These are phyloP conservation scores for Paradendryphiella salina DNA, from an alignment of 2,329 filamentous ascomycete genomes.

Conservation along the genomic window DNA sequence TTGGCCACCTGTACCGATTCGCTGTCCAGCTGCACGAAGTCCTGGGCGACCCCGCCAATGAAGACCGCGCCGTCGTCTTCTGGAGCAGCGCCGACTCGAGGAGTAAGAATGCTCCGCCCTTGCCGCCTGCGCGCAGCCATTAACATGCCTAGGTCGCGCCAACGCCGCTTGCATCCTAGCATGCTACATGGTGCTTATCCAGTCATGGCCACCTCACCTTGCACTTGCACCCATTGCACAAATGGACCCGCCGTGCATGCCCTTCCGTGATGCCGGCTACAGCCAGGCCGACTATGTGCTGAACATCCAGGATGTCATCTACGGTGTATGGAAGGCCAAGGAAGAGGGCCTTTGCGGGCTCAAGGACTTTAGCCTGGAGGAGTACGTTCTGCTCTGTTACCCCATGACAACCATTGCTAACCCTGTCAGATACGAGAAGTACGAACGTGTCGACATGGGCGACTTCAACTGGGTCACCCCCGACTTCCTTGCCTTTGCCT, in stretches of 20 bases:
- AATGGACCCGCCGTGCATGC: constrained; percentile 96
- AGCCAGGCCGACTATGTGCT: constrained; percentile 96
- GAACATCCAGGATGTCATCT: constrained; percentile 95
- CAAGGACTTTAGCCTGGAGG: constrained; percentile 92
- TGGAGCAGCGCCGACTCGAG: constrained; percentile 91
- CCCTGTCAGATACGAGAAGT: constrained; percentile 76
- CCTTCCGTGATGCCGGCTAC: constrained; percentile 96
- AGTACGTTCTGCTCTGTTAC: constrained; percentile 55
- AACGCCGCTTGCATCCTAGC: constrained; percentile 95
- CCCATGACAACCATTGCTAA: constrained; percentile 17
- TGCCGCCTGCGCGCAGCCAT: constrained; percentile 3
- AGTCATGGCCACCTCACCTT: constrained; percentile 95
- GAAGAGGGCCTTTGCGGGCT: constrained; percentile 90
- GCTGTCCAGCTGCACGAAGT: constrained; percentile 96
- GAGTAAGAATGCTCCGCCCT: constrained; percentile 61
- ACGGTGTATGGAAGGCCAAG: constrained; percentile 98
- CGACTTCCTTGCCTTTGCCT: constrained; percentile 93
- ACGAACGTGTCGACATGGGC: constrained; percentile 93
- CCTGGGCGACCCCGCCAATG: constrained; percentile 86
- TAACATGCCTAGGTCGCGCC: constrained; percentile 66
- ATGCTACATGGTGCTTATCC: constrained; percentile 98
- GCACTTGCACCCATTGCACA: constrained; percentile 95
- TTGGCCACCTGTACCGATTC: constrained; percentile 95
- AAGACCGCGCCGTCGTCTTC: constrained; percentile 88
- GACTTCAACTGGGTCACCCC: constrained; percentile 99